These are phyloP conservation scores for Adansonia rubrostipa DNA, from an alignment of 441 rosid species.

Conservation along the genomic window DNA sequence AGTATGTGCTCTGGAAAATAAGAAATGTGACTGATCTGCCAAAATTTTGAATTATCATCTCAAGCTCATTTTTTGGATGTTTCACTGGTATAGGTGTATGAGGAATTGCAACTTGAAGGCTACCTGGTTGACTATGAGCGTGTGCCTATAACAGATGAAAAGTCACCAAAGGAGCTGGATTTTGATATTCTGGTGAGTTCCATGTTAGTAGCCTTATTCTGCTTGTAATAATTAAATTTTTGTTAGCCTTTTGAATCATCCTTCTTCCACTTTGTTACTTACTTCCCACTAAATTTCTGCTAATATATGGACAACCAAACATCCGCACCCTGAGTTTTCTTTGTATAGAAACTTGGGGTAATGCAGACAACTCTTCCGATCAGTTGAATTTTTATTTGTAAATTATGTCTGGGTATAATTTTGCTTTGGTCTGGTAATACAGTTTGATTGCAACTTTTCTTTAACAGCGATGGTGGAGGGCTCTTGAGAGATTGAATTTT, in stretches of 20 bases:
- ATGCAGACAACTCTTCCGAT: not conserved
- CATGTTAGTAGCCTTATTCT: constrained; percentile 21
- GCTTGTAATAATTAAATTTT: constrained; percentile 1
- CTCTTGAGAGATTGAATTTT: constrained; percentile 19
- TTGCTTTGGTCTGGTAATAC: constrained; percentile 10
- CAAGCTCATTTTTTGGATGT: constrained; percentile 28
- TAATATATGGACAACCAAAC: constrained; percentile 12
- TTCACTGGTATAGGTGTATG: constrained; percentile 66
- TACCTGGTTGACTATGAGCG: constrained; percentile 93
- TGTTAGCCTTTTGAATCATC: constrained; percentile 15
- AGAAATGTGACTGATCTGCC: constrained; percentile 17
- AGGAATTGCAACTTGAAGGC: constrained; percentile 90
- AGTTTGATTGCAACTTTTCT: constrained; percentile 24
- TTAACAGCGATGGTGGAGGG: constrained; percentile 21
- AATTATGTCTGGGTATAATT: not conserved
- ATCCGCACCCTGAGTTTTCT: not conserved
- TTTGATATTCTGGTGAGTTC: constrained; percentile 84
- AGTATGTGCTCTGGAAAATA: constrained; percentile 48
- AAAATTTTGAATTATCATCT: constrained; percentile 28
- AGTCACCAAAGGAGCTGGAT: constrained; percentile 91
- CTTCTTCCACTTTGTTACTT: constrained; percentile 15
- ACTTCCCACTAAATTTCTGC: constrained; percentile 12
- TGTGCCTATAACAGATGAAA: constrained; percentile 97
- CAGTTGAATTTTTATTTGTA: not conserved
- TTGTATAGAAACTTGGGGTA: not conserved